Evolutionary conservation across 2,329 filamentous ascomycete species (phyloP).

Genomic region (Colletotrichum sp.): DNA sequence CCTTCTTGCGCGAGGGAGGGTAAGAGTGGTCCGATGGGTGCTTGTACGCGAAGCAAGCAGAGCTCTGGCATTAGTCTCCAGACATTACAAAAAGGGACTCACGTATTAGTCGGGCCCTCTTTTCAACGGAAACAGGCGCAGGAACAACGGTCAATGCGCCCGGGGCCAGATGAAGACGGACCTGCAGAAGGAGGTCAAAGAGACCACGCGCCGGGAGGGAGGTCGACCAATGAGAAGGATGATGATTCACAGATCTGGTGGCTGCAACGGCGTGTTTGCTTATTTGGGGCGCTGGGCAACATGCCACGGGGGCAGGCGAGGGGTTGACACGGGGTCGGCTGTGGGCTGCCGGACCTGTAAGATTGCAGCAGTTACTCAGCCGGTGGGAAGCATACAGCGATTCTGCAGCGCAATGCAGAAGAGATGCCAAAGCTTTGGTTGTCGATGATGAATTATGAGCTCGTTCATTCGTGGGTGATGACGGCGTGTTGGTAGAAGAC

Average conservation of each 20-base stretch:
- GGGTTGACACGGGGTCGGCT: constrained; percentile 13
- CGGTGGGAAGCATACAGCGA: not conserved
- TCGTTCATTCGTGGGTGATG: constrained; percentile 21
- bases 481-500: constrained; percentile 9
- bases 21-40: not conserved
- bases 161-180: constrained; percentile 7
- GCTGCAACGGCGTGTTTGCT: constrained; percentile 8
- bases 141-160: constrained; percentile 8
- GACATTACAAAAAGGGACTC: not conserved
- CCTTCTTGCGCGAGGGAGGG: not conserved
- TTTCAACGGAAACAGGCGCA: constrained; percentile 3
- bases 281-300: constrained; percentile 1
- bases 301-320: constrained; percentile 11
- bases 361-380: constrained; percentile 30
- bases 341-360: constrained; percentile 24
- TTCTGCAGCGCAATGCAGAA: constrained; percentile 10
- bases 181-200: constrained; percentile 15
- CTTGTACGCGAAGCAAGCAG: not conserved
- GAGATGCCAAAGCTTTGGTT: constrained; percentile 5
- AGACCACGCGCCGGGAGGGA: not conserved
- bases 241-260: constrained; percentile 23
- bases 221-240: constrained; percentile 14
- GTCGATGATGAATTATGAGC: constrained; percentile 22
- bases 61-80: not conserved
- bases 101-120: constrained; percentile 18